A percentile compares a stretch with the other conserved stretches of the same genome.
Evolutionary conservation across 2,329 filamentous ascomycete species (phyloP).

Genomic region (Fusarium pilosicola): DNA sequence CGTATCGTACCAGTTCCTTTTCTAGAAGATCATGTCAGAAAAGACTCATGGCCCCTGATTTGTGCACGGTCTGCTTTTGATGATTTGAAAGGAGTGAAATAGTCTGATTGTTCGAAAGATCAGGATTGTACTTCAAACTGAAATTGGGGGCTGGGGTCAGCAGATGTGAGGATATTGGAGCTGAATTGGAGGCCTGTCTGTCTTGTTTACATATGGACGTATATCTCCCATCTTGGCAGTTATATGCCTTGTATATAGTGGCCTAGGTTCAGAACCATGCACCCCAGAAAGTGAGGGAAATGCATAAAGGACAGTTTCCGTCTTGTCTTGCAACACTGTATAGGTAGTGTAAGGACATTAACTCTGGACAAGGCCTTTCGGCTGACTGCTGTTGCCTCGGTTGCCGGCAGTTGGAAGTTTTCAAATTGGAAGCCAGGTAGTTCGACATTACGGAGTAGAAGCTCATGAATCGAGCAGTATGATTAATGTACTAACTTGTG

Average conservation of each 20-base stretch:
- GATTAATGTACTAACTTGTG: not conserved
- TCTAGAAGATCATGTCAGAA: slow-evolving; percentile 1
- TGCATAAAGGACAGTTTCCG: not conserved
- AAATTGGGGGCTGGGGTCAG: slow-evolving; percentile 18
- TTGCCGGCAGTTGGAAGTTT: not conserved
- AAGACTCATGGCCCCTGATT: not conserved
- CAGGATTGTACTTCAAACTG: not conserved
- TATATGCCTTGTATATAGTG: not conserved
- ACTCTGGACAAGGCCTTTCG: too few relatives aligned
- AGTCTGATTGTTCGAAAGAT: not conserved
- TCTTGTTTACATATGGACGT: slow-evolving; percentile 9
- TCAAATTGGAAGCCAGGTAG: not conserved
- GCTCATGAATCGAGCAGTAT: not conserved
- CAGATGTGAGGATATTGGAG: slow-evolving; percentile 2
- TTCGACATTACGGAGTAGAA: not conserved
- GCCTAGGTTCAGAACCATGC: not conserved
- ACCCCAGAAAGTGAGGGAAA: not conserved
- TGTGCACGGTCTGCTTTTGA: not conserved
- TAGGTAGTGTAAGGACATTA: not conserved
- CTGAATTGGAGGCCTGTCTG: slow-evolving; percentile 2
- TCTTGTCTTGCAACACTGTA: slow-evolving; percentile 1
- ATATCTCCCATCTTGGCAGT: not conserved
- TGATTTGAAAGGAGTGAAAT: not conserved
- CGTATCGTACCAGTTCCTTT: slow-evolving; percentile 9
- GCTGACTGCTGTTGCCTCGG: not conserved